Evolutionary conservation across 164 flowering plant species (phyloP), one percentile per base, ranked within the genome.

Genomic region (Magnolia sinica): DNA sequence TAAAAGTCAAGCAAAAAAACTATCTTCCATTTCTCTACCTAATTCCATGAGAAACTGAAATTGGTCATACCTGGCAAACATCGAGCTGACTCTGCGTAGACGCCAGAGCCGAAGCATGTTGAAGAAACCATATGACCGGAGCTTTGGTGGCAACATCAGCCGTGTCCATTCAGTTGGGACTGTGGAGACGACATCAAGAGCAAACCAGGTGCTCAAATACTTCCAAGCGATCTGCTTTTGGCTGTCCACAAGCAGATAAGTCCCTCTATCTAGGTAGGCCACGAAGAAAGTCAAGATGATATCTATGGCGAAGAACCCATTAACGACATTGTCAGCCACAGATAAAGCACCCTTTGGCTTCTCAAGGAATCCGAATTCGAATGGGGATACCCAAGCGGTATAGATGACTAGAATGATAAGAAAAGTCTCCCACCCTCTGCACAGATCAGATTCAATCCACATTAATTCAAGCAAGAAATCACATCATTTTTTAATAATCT

Each of bases 91-190:
- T 87, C 99, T 87, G 61, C 98, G 83, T 23, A 96, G 95, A 82
- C 99, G 97, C 99, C 99, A 96, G 3, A 96, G 91, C 20, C 99
- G 93, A 80, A 96, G 98, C 98, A 96, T 93, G 83, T 90, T 93
- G 85, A 88, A 91, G 37, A 92, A 76, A 23, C 96, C 99, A 85
- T 91, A 93, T 0, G 87, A 70, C 4, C 68, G 80, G 11, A 89
- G 73, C 24, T 83, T 79, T 2, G 79, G 29, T 3, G 97, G 93
- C 19, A 87, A 81, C 50, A 94, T 83, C 78, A 84, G 87, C 49
- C 72, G 70, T 45, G 88, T 91, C 61, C 89, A 85, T 82, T 96
- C 99, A 7, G 92, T 82, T 13, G 99, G 99, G 67, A 93, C 82
- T 23, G 93, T 96, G 58, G 99, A 92, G 22, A 90, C 86, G 74